phyloP scores from a whole-genome alignment of 805 yeast genomes.

The Yarrowia porcina region DNA sequence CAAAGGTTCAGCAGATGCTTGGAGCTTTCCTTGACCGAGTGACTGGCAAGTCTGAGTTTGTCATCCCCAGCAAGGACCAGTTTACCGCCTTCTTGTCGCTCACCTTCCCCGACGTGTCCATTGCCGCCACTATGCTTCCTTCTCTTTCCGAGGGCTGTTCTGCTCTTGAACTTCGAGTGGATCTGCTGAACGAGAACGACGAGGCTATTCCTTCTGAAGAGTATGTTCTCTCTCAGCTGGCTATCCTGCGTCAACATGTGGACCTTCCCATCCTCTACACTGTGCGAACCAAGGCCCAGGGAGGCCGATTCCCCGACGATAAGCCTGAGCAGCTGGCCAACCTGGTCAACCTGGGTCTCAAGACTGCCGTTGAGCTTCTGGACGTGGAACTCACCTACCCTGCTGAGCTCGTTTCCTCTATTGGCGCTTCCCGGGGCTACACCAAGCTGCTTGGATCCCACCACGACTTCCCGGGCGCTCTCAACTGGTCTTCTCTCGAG shows the following conservation, averaged over 20 bases:
- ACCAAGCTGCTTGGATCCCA: constrained; percentile 80
- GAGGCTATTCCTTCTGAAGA: constrained; percentile 36
- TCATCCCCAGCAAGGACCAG: constrained; percentile 41
- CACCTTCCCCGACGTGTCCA: constrained; percentile 59
- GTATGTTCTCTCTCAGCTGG: constrained; percentile 72
- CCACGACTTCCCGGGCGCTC: constrained; percentile 64
- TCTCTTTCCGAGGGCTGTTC: constrained; percentile 63
- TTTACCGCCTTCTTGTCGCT: constrained; percentile 68
- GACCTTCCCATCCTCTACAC: constrained; percentile 78
- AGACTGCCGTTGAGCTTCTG: constrained; percentile 73
- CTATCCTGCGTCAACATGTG: constrained; percentile 60
- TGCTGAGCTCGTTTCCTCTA: constrained; percentile 48
- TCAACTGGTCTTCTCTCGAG: constrained; percentile 63
- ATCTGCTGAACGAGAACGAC: constrained; percentile 51
- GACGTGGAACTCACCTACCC: constrained; percentile 78
- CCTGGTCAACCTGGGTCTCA: constrained; percentile 61
- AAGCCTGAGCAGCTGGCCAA: constrained; percentile 47
- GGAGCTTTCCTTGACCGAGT: constrained; percentile 55
- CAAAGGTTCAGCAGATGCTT: constrained; percentile 56
- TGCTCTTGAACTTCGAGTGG: constrained; percentile 84
- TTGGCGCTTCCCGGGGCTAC: constrained; percentile 52
- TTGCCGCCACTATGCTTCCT: constrained; percentile 46
- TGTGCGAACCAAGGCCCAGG: constrained; percentile 72
- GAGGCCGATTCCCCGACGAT: constrained; percentile 72
- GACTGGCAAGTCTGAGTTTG: constrained; percentile 49